Percentiles rank a stretch among this genome's conserved stretches.
Evolutionary conservation across 169 alveolate genomes (phyloP).

Genomic region (Plasmodium relictum): DNA sequence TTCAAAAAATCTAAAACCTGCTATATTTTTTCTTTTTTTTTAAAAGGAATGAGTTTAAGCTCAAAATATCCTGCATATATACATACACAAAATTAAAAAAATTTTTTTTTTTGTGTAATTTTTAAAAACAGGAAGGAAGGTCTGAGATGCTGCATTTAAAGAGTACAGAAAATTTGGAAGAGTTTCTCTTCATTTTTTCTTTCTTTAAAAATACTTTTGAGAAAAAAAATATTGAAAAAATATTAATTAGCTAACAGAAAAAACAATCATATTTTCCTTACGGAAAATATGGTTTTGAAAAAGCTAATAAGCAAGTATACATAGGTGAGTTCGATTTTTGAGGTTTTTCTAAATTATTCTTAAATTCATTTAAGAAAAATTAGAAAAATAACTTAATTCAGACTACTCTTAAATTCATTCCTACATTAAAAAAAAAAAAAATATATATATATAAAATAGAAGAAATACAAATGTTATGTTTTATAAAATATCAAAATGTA

Average conservation of each 20-base stretch:
- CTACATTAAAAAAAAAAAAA: conserved; percentile 8
- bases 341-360: conserved; percentile 49
- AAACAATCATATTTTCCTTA: conserved; percentile 30
- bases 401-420: conserved; percentile 79
- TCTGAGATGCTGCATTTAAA: conserved; percentile 78
- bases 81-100: conserved; percentile 62
- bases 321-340: conserved; percentile 78
- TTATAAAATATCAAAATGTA: no score
- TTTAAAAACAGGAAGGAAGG: conserved; percentile 79
- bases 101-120: conserved; percentile 53
- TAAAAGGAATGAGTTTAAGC: conserved; percentile 80
- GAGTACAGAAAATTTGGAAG: conserved; percentile 31
- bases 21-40: no score
- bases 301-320: conserved; percentile 80
- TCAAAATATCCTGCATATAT: conserved; percentile 79
- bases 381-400: conserved; percentile 77
- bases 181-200: conserved; percentile 14
- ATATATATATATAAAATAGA: conserved; percentile 7
- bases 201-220: conserved; percentile 68
- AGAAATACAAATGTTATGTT: no score
- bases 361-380: neutral
- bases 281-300: conserved; percentile 57
- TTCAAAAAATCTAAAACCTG: no score
- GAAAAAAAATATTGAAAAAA: conserved; percentile 72
- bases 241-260: conserved; percentile 79